These are phyloP conservation scores for Claviceps purpurea DNA, from an alignment of 2,329 filamentous ascomycete species.

Conservation along the genomic window DNA sequence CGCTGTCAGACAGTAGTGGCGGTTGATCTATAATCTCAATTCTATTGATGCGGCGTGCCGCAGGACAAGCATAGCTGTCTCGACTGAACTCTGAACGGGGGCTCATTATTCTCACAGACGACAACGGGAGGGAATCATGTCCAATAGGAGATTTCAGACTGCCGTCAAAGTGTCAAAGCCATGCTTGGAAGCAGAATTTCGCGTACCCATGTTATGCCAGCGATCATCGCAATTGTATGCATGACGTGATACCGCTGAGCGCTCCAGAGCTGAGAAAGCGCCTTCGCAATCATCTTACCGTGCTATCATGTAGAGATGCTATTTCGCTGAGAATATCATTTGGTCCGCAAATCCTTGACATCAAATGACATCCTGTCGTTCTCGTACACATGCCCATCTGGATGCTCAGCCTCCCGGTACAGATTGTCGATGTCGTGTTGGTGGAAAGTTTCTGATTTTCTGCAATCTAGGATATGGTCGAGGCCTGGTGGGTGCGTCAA, in stretches of 20 bases:
- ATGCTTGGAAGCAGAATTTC: background rate
- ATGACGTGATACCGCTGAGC: background rate
- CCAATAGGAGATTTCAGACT: background rate
- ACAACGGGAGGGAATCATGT: background rate
- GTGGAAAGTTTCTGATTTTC: conserved; percentile 70
- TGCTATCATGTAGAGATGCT: too few species aligned
- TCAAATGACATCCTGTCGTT: conserved; percentile 49
- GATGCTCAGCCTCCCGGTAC: conserved; percentile 61
- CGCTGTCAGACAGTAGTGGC: background rate
- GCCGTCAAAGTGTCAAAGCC: background rate
- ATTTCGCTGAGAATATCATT: conserved; percentile 1
- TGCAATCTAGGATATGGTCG: conserved; percentile 70
- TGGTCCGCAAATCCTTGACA: conserved; percentile 36
- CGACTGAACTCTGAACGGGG: background rate
- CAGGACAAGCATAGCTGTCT: background rate
- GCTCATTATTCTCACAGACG: background rate
- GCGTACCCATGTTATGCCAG: background rate
- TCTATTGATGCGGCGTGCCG: background rate
- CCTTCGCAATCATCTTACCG: too few species aligned
- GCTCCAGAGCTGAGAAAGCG: background rate
- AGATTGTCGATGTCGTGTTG: conserved; percentile 54
- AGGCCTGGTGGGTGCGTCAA: conserved; percentile 88
- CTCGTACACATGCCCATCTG: conserved; percentile 56
- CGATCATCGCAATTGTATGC: background rate
- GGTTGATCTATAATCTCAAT: background rate